Percentiles rank a stretch among this genome's conserved stretches.
phyloP scores from a whole-genome alignment of 148 eudicot species.

The Amaranthus hypochondriacus region DNA sequence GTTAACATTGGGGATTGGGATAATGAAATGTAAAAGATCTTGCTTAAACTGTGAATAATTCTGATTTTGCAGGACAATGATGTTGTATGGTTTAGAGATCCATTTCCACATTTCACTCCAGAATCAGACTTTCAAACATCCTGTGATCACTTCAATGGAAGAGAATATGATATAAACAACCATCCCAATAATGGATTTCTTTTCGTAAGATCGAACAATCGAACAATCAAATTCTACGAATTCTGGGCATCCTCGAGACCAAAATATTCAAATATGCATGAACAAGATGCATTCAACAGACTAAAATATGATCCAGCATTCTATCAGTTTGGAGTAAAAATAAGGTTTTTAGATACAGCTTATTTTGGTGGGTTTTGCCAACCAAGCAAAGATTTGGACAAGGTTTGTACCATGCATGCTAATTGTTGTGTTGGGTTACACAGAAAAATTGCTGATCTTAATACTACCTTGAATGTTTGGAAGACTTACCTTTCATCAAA shows the following conservation, averaged over 20 bases:
- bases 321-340: slow-evolving; percentile 28
- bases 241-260: slow-evolving; percentile 34
- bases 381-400: slow-evolving; percentile 45
- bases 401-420: slow-evolving; percentile 71
- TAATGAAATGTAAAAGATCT: neutral
- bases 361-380: slow-evolving; percentile 52
- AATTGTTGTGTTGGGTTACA: slow-evolving; percentile 62
- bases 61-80: slow-evolving; percentile 38
- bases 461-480: slow-evolving; percentile 53
- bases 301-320: slow-evolving; percentile 33
- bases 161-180: slow-evolving; percentile 30
- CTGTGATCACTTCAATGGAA: slow-evolving; percentile 39
- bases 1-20: too few species aligned
- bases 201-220: slow-evolving; percentile 43
- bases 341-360: slow-evolving; percentile 44
- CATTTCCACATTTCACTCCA: slow-evolving; percentile 33
- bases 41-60: neutral
- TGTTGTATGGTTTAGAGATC: slow-evolving; percentile 52
- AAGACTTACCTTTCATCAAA: slow-evolving; percentile 26
- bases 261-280: slow-evolving; percentile 30
- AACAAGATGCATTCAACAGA: slow-evolving; percentile 41
- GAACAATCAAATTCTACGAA: slow-evolving; percentile 36
- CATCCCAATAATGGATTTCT: slow-evolving; percentile 42
- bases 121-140: slow-evolving; percentile 53
- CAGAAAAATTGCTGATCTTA: slow-evolving; percentile 46